phyloP scores from a whole-genome alignment of 129 eudicot genomes.

The Lactuca sativa region DNA sequence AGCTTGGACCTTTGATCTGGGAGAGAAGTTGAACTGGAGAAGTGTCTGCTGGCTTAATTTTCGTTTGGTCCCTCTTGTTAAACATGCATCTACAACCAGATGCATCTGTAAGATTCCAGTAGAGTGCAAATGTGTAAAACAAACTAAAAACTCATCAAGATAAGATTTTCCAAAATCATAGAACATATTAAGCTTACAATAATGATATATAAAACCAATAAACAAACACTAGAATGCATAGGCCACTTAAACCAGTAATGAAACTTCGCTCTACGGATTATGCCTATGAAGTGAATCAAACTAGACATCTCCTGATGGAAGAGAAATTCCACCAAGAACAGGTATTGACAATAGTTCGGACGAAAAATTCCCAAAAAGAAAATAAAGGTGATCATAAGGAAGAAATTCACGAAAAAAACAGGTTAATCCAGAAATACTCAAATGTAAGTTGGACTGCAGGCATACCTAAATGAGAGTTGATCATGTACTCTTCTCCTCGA shows the following conservation, averaged over 20 bases:
- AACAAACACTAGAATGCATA: neutral
- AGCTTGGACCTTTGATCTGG: constrained; percentile 37
- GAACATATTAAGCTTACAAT: constrained; percentile 2
- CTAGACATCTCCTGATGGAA: neutral
- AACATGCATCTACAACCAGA: constrained; percentile 71
- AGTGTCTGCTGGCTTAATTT: constrained; percentile 84
- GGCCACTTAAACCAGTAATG: constrained; percentile 4
- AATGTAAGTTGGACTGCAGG: neutral
- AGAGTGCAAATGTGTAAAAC: constrained; percentile 11
- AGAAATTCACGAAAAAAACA: neutral
- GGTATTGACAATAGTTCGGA: too few species aligned
- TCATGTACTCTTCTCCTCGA: constrained; percentile 49
- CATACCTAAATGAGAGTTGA: constrained; percentile 86
- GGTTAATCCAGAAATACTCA: neutral
- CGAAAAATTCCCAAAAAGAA: neutral
- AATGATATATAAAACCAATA: neutral
- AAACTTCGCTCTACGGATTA: neutral
- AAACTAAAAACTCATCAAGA: neutral
- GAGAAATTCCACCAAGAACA: too few species aligned
- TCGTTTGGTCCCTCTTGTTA: constrained; percentile 80
- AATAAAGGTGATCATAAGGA: neutral
- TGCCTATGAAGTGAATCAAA: neutral
- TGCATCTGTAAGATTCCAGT: constrained; percentile 10
- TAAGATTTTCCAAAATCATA: neutral
- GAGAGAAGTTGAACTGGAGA: constrained; percentile 64